These are phyloP conservation scores for Aureobasidium subglaciale DNA, from an alignment of 2,329 filamentous ascomycete genomes.

Conservation along the genomic window DNA sequence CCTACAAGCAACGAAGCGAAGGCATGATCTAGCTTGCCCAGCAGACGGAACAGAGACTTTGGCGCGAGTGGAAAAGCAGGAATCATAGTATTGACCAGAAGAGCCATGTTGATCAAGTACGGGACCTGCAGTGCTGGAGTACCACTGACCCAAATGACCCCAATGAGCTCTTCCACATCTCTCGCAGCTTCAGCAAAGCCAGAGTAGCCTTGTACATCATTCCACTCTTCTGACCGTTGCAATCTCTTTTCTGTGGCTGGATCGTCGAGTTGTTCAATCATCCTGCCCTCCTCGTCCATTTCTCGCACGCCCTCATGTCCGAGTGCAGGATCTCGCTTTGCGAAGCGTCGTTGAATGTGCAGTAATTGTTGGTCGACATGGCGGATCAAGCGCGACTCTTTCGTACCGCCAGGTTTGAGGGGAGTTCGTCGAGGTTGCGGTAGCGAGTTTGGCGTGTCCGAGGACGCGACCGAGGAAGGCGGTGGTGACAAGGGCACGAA, in stretches of 20 bases:
- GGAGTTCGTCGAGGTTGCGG: constrained; percentile 47
- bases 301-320: constrained; percentile 21
- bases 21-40: constrained; percentile 75
- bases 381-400: constrained; percentile 52
- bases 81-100: constrained; percentile 65
- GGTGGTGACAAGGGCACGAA: constrained; percentile 38
- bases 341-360: constrained; percentile 45
- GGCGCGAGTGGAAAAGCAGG: constrained; percentile 63
- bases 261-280: constrained; percentile 13
- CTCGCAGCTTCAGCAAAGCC: constrained; percentile 63
- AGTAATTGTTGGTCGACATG: constrained; percentile 49
- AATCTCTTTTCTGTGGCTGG: constrained; percentile 14
- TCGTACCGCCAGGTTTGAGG: constrained; percentile 48
- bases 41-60: constrained; percentile 59
- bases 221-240: constrained; percentile 28
- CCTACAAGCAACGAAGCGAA: constrained; percentile 70
- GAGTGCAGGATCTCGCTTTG: constrained; percentile 35
- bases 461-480: constrained; percentile 38
- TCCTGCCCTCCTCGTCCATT: constrained; percentile 16
- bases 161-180: constrained; percentile 67
- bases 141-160: constrained; percentile 78
- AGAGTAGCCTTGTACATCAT: constrained; percentile 45
- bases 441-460: constrained; percentile 37
- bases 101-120: constrained; percentile 71
- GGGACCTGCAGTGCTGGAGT: constrained; percentile 79